These are phyloP conservation scores for Hanseniaspora meyeri DNA, from an alignment of 805 yeast species.

Conservation along the genomic window DNA sequence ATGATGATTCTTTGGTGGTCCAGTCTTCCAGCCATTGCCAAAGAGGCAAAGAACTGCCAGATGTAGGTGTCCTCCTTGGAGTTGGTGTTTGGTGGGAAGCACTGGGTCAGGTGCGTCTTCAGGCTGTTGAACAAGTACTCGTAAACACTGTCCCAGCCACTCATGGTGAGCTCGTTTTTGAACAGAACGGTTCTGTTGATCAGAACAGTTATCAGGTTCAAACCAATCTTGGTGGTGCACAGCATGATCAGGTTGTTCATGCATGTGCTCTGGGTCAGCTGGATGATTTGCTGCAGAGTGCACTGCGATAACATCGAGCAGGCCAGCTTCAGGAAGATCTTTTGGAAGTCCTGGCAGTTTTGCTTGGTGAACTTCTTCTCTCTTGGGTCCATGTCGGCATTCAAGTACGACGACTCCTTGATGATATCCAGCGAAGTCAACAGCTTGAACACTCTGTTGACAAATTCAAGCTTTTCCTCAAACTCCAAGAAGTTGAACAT, in stretches of 20 bases:
- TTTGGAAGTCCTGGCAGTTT: slow-evolving; percentile 51
- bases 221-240: slow-evolving; percentile 59
- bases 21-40: slow-evolving; percentile 80
- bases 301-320: slow-evolving; percentile 35
- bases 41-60: slow-evolving; percentile 93
- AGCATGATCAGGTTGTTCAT: slow-evolving; percentile 18
- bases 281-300: slow-evolving; percentile 16
- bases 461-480: slow-evolving; percentile 63
- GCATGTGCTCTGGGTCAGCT: slow-evolving; percentile 10
- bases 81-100: slow-evolving; percentile 59
- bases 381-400: slow-evolving; percentile 17
- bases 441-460: slow-evolving; percentile 68
- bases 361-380: slow-evolving; percentile 45
- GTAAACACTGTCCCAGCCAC: slow-evolving; percentile 64
- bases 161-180: slow-evolving; percentile 53
- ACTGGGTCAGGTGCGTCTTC: slow-evolving; percentile 61
- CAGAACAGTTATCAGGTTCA: slow-evolving; percentile 76
- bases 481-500: slow-evolving; percentile 67
- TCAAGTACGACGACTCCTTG: slow-evolving; percentile 65
- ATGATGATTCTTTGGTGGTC: slow-evolving; percentile 88
- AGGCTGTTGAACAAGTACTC: slow-evolving; percentile 68
- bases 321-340: slow-evolving; percentile 69
- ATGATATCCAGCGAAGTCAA: slow-evolving; percentile 69
- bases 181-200: slow-evolving; percentile 85
- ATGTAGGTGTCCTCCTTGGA: slow-evolving; percentile 43